These are phyloP conservation scores for Jaapia argillacea DNA, from an alignment of 768 basidiomycete species.

Conservation along the genomic window DNA sequence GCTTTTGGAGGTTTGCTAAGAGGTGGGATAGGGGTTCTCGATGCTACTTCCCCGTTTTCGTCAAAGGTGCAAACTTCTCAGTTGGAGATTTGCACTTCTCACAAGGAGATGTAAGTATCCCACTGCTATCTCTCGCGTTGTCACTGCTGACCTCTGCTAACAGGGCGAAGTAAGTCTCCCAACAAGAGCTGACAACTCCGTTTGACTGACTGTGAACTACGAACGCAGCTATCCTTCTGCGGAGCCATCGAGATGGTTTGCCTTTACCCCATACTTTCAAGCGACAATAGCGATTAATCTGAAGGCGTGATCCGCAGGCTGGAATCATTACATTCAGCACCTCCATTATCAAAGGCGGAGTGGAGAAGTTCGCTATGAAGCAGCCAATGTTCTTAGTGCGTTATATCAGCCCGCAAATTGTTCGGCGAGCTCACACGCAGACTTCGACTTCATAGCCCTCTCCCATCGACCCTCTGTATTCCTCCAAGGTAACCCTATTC, in stretches of 20 bases:
- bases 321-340: conserved; percentile 66
- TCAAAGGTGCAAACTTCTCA: conserved; percentile 67
- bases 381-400: conserved; percentile 67
- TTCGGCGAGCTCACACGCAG: background rate
- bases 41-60: conserved; percentile 70
- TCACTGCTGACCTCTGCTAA: conserved; percentile 10
- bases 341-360: conserved; percentile 63
- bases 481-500: conserved; percentile 38
- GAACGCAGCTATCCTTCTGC: conserved; percentile 54
- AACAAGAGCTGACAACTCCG: background rate
- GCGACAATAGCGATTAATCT: background rate
- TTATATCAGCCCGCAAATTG: no score
- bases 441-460: conserved; percentile 42
- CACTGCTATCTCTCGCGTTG: background rate
- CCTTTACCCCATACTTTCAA: conserved; percentile 1
- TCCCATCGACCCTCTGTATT: conserved; percentile 66
- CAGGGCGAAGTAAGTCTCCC: conserved; percentile 43
- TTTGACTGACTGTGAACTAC: background rate
- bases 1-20: background rate
- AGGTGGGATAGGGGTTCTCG: conserved; percentile 41
- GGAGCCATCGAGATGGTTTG: conserved; percentile 70
- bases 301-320: conserved; percentile 26
- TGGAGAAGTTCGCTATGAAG: conserved; percentile 64
- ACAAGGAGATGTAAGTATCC: conserved; percentile 55
- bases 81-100: conserved; percentile 77